Conservation (phyloP, 1,284 basidiomycete species). For the Cryptococcus sp. region DNA sequence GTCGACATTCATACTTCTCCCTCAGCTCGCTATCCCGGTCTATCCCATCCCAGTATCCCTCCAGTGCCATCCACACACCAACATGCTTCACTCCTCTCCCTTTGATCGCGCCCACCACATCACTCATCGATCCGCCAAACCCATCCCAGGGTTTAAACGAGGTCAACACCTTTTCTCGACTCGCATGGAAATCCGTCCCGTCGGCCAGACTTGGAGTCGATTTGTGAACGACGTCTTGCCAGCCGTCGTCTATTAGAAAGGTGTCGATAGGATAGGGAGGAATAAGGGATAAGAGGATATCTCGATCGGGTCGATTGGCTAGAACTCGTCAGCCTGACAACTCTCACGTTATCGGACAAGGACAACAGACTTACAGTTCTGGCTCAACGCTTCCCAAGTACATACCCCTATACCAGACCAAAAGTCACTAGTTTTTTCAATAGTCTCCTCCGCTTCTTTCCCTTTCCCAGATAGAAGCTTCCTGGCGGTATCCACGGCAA, state of each 20-base stretch:
- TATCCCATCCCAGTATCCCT: constrained; percentile 36
- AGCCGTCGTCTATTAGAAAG: constrained; percentile 38
- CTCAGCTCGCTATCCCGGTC: constrained; percentile 23
- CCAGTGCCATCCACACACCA: constrained; percentile 33
- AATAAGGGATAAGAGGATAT: constrained; percentile 16
- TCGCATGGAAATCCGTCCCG: too few species aligned
- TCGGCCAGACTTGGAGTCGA: neutral
- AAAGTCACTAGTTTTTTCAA: constrained; percentile 1
- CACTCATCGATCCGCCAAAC: constrained; percentile 14
- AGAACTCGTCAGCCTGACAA: neutral
- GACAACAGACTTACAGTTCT: constrained; percentile 1
- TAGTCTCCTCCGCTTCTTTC: neutral
- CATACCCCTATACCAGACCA: constrained; percentile 21
- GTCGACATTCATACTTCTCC: constrained; percentile 19
- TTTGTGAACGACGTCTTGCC: constrained; percentile 21
- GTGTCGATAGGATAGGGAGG: constrained; percentile 24
- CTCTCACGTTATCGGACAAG: neutral
- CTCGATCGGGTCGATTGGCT: neutral
- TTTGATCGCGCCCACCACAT: constrained; percentile 17
- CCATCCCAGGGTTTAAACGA: constrained; percentile 16
- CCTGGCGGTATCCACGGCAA: constrained; percentile 14
- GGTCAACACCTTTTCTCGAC: constrained; percentile 2
- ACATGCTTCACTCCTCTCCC: constrained; percentile 16
- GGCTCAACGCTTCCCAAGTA: constrained; percentile 16
- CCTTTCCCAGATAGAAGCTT: constrained; percentile 6